These are phyloP conservation scores for Mesostigma viride DNA, from an alignment of 139 green algal species.

Conservation along the genomic window DNA sequence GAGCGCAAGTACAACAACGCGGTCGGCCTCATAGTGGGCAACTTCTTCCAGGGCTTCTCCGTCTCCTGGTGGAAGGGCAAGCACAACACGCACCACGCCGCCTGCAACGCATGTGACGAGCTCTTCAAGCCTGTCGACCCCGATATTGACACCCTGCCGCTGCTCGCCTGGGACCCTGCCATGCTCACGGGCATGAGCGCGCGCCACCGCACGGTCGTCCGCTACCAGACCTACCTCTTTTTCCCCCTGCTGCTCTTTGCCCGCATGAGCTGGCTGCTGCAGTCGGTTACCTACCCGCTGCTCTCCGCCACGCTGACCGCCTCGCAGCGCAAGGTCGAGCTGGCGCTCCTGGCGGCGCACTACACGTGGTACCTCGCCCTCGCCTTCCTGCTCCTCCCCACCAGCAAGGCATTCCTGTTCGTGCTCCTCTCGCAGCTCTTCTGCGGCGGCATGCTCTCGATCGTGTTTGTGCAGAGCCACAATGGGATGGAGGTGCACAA, in stretches of 20 bases:
- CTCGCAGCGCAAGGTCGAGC: constrained; percentile 26
- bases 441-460: constrained; percentile 42
- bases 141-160: constrained; percentile 65
- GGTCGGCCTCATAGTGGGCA: constrained; percentile 42
- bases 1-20: constrained; percentile 35
- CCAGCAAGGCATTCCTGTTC: constrained; percentile 27
- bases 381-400: constrained; percentile 34
- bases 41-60: constrained; percentile 45
- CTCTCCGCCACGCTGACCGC: constrained; percentile 50
- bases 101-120: constrained; percentile 46
- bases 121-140: constrained; percentile 45
- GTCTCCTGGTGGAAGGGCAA: constrained; percentile 62
- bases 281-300: constrained; percentile 56
- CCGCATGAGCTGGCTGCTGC: constrained; percentile 45
- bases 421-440: constrained; percentile 35
- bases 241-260: constrained; percentile 55
- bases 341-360: constrained; percentile 34
- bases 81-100: constrained; percentile 64
- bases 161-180: constrained; percentile 52
- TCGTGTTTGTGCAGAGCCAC: constrained; percentile 68
- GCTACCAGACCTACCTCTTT: constrained; percentile 49
- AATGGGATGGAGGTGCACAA: constrained; percentile 68
- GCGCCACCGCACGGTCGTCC: constrained; percentile 29
- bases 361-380: constrained; percentile 29
- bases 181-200: constrained; percentile 36